phyloP scores from a whole-genome alignment of 139 green algal species.

The Haematococcus lacustris region DNA sequence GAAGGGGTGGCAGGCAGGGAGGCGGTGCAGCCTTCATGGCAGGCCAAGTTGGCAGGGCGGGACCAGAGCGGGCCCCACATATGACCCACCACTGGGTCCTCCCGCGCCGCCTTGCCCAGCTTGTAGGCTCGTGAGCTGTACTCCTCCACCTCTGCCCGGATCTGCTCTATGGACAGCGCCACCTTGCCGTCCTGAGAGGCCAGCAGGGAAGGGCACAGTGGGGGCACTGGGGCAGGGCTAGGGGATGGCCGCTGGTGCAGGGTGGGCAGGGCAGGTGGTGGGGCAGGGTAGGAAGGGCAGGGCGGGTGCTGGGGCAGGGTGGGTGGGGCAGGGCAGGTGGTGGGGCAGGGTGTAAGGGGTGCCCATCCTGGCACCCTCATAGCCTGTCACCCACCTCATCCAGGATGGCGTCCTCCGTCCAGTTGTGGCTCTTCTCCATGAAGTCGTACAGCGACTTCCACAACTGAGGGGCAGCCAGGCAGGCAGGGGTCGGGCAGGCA shows the following conservation, averaged over 20 bases:
- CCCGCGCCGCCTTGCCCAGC: conserved; percentile 17
- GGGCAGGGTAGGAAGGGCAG: too few relatives aligned
- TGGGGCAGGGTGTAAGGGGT: neutral
- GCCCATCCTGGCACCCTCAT: neutral
- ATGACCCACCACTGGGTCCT: conserved; percentile 41
- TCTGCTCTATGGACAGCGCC: conserved; percentile 43
- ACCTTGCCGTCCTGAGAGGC: conserved; percentile 4
- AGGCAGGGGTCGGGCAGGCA: neutral
- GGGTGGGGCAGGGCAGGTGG: too few relatives aligned
- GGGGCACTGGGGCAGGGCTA: too few relatives aligned
- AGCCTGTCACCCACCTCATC: conserved; percentile 32
- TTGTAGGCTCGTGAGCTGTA: conserved; percentile 56
- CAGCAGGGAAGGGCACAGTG: too few relatives aligned
- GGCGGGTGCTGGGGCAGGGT: too few relatives aligned
- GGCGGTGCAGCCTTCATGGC: too few relatives aligned
- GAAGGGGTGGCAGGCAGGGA: too few relatives aligned
- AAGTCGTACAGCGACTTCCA: conserved; percentile 60
- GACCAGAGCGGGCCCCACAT: too few relatives aligned
- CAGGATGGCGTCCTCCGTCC: conserved; percentile 60
- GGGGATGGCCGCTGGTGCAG: too few relatives aligned
- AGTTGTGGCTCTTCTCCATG: conserved; percentile 51
- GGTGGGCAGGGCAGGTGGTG: too few relatives aligned
- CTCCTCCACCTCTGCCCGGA: conserved; percentile 53
- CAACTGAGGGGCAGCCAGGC: conserved; percentile 15
- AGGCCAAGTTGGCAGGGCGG: too few relatives aligned